Base-by-base conservation (phyloP, 495 filamentous ascomycete genomes). In the Penicillium waksmanii region DNA sequence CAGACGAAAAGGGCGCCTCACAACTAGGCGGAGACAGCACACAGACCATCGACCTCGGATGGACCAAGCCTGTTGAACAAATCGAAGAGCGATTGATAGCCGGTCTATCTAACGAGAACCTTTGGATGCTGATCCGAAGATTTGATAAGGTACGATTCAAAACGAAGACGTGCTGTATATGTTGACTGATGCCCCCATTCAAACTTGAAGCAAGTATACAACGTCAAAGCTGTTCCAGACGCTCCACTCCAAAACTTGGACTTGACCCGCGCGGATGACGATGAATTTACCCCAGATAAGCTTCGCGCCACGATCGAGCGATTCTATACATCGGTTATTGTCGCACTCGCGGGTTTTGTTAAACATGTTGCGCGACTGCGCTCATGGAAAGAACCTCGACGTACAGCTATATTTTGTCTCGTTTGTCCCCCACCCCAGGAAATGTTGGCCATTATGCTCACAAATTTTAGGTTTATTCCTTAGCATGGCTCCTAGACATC, bases 271-370 rank as follows among this genome's bases (percentile, higher is more conserved):
- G 85, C 90, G 2, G 87, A 90, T 31, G 88, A 94, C 35, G 92
- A 96, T 53, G 88, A 93, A 58, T 96, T 95, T 71, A 89, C 89
- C 0, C 91, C 92, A 0, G 91, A 96, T 66, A 96, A 96, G 71
- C 77, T 96, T 46, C 81, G 92, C 21, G 84, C 84, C 11, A 92
- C 87, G 46, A 61, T 96, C 15, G 92, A 96, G 69, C 80, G 92
- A 3, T 82, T 96, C 36, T 96, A 97, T 68, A 91, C 89, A 77
- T 90, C 89, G 0, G 85, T 96, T 0, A 76, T 91, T 1, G 82
- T 95, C 27, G 83, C 85, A 7, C 21, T 91, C 33, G 79, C 89
- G 18, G 79, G 76, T 1, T 81, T 85, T 33, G 80, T 83, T 15
- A 93, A 93, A 56, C 92, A 96, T 63, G 78, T 93, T 57, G 87